phyloP scores from a whole-genome alignment of 2,329 filamentous ascomycete species.

The Parastagonospora avenae region DNA sequence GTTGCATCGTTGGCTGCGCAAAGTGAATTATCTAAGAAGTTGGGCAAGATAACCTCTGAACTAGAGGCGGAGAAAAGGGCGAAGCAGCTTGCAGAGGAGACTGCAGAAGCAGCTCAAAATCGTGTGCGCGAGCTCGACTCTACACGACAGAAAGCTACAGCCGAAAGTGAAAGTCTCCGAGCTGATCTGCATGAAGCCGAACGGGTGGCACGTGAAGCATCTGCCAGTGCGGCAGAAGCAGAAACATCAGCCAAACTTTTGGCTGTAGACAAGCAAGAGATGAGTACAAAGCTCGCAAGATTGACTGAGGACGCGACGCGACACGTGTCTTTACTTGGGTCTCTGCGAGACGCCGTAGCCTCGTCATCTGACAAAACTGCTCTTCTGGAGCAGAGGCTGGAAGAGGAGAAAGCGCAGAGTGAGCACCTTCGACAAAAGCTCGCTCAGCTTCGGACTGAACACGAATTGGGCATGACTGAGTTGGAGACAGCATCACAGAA shows the following conservation, averaged over 20 bases:
- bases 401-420: conserved; percentile 78
- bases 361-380: conserved; percentile 78
- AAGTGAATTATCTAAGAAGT: conserved; percentile 76
- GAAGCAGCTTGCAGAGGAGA: conserved; percentile 86
- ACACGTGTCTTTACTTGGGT: conserved; percentile 72
- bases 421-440: conserved; percentile 79
- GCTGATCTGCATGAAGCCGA: conserved; percentile 83
- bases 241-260: conserved; percentile 75
- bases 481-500: conserved; percentile 75
- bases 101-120: conserved; percentile 78
- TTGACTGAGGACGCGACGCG: conserved; percentile 70
- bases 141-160: conserved; percentile 80
- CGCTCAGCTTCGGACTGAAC: conserved; percentile 76
- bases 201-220: conserved; percentile 78
- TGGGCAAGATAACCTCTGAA: conserved; percentile 72
- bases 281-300: conserved; percentile 71
- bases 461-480: conserved; percentile 79
- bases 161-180: conserved; percentile 83
- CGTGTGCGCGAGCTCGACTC: conserved; percentile 82
- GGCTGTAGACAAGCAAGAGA: conserved; percentile 83
- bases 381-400: conserved; percentile 78
- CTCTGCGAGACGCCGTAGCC: conserved; percentile 76
- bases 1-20: conserved; percentile 81
- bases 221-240: conserved; percentile 77
- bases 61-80: conserved; percentile 81